These are phyloP conservation scores for Acephala macrosclerotiorum DNA, from an alignment of 2,329 filamentous ascomycete genomes.

Conservation along the genomic window DNA sequence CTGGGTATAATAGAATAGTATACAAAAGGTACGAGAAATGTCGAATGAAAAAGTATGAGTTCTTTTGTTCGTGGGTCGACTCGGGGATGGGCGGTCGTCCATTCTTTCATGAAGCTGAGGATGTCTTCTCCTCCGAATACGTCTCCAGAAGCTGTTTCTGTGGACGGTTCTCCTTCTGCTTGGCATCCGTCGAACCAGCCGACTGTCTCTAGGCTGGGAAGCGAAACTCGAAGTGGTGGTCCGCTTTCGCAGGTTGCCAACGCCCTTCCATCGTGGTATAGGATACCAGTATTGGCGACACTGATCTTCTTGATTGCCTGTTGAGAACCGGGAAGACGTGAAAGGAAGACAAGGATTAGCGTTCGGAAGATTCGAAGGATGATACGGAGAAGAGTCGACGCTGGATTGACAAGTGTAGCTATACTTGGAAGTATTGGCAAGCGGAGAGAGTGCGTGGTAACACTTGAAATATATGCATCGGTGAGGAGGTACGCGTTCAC, in stretches of 20 bases:
- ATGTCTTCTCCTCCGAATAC: constrained; percentile 62
- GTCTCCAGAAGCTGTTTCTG: constrained; percentile 52
- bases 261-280: constrained; percentile 73
- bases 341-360: constrained; percentile 63
- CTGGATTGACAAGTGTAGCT: constrained; percentile 66
- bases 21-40: constrained; percentile 70
- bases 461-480: constrained; percentile 66
- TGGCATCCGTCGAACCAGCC: constrained; percentile 72
- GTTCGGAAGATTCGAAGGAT: constrained; percentile 61
- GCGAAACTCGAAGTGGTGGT: constrained; percentile 68
- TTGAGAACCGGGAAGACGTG: constrained; percentile 61
- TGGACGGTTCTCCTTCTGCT: constrained; percentile 57
- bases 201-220: constrained; percentile 71
- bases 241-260: constrained; percentile 76
- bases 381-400: constrained; percentile 60
- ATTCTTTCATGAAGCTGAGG: constrained; percentile 70
- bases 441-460: constrained; percentile 53
- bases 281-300: constrained; percentile 71
- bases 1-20: constrained; percentile 67
- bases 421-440: constrained; percentile 72
- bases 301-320: constrained; percentile 71
- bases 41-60: constrained; percentile 72
- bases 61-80: constrained; percentile 71
- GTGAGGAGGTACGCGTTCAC: constrained; percentile 75
- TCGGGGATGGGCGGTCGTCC: constrained; percentile 74